Conservation (phyloP, 2,329 filamentous ascomycete genomes). For the Aspergillus fumigatus region DNA sequence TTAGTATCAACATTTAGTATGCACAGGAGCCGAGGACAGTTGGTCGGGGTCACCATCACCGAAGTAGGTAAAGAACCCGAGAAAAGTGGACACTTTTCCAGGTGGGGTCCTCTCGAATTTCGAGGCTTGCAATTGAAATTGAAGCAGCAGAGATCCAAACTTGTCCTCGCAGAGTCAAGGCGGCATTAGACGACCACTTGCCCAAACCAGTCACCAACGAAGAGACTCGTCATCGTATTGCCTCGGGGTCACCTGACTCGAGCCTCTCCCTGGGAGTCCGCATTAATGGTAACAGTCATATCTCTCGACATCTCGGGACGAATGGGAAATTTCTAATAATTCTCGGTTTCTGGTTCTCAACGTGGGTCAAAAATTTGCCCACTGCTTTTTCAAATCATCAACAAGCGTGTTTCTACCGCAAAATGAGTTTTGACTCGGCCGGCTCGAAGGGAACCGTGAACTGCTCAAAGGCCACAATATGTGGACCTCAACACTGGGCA, state of each 20-base stretch:
- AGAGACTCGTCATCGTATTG: neutral
- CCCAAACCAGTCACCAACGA: neutral
- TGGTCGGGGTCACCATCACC: too few species aligned
- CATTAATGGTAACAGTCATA: neutral
- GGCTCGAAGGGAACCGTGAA: neutral
- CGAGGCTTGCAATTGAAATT: neutral
- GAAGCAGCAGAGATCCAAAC: too few species aligned
- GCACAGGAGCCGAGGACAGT: too few species aligned
- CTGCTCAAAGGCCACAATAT: neutral
- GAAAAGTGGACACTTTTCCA: neutral
- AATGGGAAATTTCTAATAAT: too few species aligned
- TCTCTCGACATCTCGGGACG: neutral
- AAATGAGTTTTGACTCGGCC: neutral
- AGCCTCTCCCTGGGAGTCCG: neutral
- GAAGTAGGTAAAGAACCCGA: neutral
- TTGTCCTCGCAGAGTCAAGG: neutral
- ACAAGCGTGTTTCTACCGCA: neutral
- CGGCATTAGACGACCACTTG: too few species aligned
- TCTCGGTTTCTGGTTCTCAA: neutral
- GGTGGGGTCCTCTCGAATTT: too few species aligned
- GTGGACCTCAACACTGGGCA: neutral
- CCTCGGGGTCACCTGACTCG: neutral
- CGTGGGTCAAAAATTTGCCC: neutral
- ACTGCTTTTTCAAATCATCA: neutral
- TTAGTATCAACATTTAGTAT: too few species aligned